phyloP scores from a whole-genome alignment of 2,329 filamentous ascomycete species.

The Incumbomyces lentus region DNA sequence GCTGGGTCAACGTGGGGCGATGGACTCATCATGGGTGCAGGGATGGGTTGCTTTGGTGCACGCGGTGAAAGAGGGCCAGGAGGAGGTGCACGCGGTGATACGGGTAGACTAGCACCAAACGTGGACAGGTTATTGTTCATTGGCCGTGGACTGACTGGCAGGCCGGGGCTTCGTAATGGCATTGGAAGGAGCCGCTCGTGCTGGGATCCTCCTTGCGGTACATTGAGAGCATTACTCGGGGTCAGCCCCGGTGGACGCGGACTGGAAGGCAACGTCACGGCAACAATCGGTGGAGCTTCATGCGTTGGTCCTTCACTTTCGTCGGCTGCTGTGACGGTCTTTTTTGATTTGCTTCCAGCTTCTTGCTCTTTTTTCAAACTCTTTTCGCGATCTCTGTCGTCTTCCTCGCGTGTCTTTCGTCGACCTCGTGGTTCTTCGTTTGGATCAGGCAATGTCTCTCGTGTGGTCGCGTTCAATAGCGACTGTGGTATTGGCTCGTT shows the following conservation, averaged over 20 bases:
- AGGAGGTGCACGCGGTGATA: slow-evolving; percentile 52
- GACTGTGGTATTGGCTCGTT: slow-evolving; percentile 8
- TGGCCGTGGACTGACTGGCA: slow-evolving; percentile 52
- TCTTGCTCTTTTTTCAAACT: slow-evolving; percentile 57
- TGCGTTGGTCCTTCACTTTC: slow-evolving; percentile 24
- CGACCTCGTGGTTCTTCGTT: slow-evolving; percentile 48
- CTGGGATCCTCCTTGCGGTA: slow-evolving; percentile 21
- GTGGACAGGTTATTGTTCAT: slow-evolving; percentile 48
- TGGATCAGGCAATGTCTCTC: slow-evolving; percentile 7
- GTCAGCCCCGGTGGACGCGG: slow-evolving; percentile 3
- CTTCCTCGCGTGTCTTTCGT: slow-evolving; percentile 75
- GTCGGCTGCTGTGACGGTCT: slow-evolving; percentile 42
- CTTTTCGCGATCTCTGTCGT: slow-evolving; percentile 67
- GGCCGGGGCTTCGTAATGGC: slow-evolving; percentile 50
- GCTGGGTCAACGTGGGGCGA: slow-evolving; percentile 28
- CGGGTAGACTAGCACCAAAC: slow-evolving; percentile 46
- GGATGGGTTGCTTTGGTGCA: slow-evolving; percentile 61
- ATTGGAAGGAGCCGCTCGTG: slow-evolving; percentile 24
- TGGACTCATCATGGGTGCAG: slow-evolving; percentile 56
- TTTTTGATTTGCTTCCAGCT: slow-evolving; percentile 62
- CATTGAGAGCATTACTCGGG: slow-evolving; percentile 7
- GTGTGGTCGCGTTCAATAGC: not conserved
- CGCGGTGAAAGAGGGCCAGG: slow-evolving; percentile 57
- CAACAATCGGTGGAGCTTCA: slow-evolving; percentile 20
- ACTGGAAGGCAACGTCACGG: not conserved